Conservation (phyloP, 2,329 filamentous ascomycete species). For the Clonostachys solani region DNA sequence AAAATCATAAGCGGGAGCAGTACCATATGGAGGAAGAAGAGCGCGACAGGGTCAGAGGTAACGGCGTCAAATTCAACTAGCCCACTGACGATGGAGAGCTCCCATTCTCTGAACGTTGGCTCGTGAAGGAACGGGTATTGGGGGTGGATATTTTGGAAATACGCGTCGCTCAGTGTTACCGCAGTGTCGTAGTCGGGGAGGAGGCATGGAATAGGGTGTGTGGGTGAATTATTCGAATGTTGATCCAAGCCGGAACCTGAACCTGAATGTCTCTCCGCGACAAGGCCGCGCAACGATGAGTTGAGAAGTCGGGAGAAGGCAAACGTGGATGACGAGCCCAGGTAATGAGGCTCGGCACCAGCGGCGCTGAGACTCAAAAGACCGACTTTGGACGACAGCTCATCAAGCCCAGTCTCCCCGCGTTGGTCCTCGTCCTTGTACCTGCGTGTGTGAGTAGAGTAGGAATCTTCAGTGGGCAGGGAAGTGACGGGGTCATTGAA, state of each 20-base stretch:
- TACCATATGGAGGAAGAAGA: neutral
- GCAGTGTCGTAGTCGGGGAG: neutral
- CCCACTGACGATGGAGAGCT: neutral
- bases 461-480: neutral
- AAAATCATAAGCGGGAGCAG: too few species aligned
- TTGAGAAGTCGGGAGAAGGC: slow-evolving; percentile 16
- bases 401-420: neutral
- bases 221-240: neutral
- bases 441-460: neutral
- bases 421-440: neutral
- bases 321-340: slow-evolving; percentile 18
- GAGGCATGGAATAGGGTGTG: neutral
- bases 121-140: neutral
- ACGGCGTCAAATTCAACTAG: neutral
- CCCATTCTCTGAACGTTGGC: neutral
- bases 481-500: too few species aligned
- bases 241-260: neutral
- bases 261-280: neutral
- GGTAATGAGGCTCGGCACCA: slow-evolving; percentile 14
- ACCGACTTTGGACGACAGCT: slow-evolving; percentile 11
- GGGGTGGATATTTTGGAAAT: neutral
- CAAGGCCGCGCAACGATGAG: neutral
- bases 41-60: neutral
- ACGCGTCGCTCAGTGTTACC: neutral
- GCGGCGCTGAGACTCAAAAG: slow-evolving; percentile 8